Percentiles rank a stretch among this genome's conserved stretches.
Evolutionary conservation across 768 basidiomycete species (phyloP).

Genomic region (Sistotremastrum niveocremeum): DNA sequence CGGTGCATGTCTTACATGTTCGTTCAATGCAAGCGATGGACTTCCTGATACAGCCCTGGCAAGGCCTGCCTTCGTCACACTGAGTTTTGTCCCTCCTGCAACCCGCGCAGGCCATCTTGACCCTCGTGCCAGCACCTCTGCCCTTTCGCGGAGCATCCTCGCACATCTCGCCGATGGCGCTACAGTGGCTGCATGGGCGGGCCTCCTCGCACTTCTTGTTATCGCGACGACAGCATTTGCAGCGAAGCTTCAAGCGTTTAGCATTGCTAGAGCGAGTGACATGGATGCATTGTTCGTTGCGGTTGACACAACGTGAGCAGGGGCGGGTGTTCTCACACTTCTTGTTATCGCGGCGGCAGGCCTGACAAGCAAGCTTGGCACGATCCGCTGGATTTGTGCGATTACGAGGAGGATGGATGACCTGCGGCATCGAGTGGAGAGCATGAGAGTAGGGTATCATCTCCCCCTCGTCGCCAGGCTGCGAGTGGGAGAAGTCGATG

Average conservation of each 20-base stretch:
- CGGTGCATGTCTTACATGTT: not conserved
- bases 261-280: not conserved
- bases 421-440: not conserved
- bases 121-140: not conserved
- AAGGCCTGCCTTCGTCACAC: constrained; percentile 2
- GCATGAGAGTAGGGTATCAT: not conserved
- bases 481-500: not conserved
- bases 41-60: constrained; percentile 1
- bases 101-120: constrained; percentile 3
- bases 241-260: not conserved
- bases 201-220: constrained; percentile 3
- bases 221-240: constrained; percentile 1
- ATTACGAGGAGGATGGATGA: not conserved
- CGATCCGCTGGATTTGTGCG: not conserved
- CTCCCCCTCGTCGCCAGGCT: not conserved
- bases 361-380: not conserved
- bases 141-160: constrained; percentile 1
- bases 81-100: constrained; percentile 2
- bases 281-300: not conserved
- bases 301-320: not conserved
- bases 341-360: not conserved
- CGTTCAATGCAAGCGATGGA: not conserved
- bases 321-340: not conserved
- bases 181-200: constrained; percentile 1
- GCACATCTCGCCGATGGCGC: not conserved